Evolutionary conservation across 495 filamentous ascomycete species (phyloP), one percentile per base, ranked within the genome.

Genomic region (Annulohypoxylon moriforme): DNA sequence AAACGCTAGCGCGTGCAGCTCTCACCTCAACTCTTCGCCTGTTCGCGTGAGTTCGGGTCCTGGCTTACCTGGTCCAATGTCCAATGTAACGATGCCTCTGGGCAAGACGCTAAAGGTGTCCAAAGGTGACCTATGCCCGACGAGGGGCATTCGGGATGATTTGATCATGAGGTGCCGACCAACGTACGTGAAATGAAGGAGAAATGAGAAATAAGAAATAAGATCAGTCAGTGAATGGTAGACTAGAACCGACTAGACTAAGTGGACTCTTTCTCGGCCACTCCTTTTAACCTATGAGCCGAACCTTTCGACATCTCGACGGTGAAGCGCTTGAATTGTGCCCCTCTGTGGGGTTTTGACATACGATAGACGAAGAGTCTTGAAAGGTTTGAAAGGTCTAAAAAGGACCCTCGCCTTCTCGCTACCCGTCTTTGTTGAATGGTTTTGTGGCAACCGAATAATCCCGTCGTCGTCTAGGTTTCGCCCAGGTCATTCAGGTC

Each of bases 271-370:
- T n/a, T n/a, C 16, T 69, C 66, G 66, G 71, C 50, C 47, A 59
- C 61, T 73, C 66, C 71, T 73, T 42, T 42, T 7, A 42, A 42
- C 40, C 46, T 50, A 27, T 22, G 8, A 20, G 14, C n/a, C 16
- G 16, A 11, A 50, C 20, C 46, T 34, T 18, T 65, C 52, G 27
- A 46, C 38, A 44, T 44, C 47, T 69, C 34, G 52, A 40, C 65
- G 58, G 66, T 57, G 62, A 73, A 34, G 44, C 49, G 40, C 33
- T 69, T 49, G 25, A 36, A 27, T 25, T 64, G 71, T 58, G 57
- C 66, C 66, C 69, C 66, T 73, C 56, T 63, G 71, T 73, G 71
- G 71, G 49, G 71, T 63, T 66, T 47, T 47, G 60, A 60, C 49
- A 49, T 66, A 49, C 56, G 47, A 44, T 42, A 18, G 56, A 60